phyloP scores from a whole-genome alignment of 306 rosid genomes.

The Malus sieversii region DNA sequence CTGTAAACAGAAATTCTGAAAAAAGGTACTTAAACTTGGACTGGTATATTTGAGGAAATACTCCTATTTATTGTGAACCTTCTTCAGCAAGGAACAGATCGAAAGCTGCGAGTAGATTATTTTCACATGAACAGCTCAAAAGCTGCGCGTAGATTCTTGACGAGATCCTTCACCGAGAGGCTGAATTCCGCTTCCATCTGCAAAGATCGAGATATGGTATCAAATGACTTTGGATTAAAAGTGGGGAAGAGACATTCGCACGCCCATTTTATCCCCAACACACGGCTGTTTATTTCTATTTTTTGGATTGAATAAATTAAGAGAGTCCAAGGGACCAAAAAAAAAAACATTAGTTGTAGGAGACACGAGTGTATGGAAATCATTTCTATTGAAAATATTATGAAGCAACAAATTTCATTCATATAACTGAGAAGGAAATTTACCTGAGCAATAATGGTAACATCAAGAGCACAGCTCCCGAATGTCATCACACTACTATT shows the following conservation, averaged over 20 bases:
- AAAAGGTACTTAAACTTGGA: slow-evolving; percentile 18
- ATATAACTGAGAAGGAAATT: not conserved
- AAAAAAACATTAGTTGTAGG: not conserved
- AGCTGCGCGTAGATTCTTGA: slow-evolving; percentile 53
- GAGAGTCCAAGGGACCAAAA: not conserved
- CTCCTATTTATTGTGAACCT: slow-evolving; percentile 23
- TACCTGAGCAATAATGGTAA: slow-evolving; percentile 86
- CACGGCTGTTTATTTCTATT: not conserved
- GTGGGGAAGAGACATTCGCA: not conserved
- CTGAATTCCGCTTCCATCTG: slow-evolving; percentile 77
- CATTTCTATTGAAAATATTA: not conserved
- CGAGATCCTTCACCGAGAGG: slow-evolving; percentile 65
- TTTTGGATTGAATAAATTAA: not conserved
- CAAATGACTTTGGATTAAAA: not conserved
- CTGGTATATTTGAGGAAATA: not conserved
- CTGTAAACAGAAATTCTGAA: slow-evolving; percentile 19
- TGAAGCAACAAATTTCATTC: not conserved
- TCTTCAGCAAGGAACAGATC: not conserved
- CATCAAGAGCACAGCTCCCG: slow-evolving; percentile 67
- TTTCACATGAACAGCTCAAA: slow-evolving; percentile 43
- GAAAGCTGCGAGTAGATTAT: slow-evolving; percentile 45
- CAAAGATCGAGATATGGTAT: not conserved
- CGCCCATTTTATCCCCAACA: not conserved
- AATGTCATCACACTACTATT: slow-evolving; percentile 70
- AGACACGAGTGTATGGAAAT: not conserved